Conservation (phyloP, 73 alveolate genomes). For the Blepharisma stoltei region DNA sequence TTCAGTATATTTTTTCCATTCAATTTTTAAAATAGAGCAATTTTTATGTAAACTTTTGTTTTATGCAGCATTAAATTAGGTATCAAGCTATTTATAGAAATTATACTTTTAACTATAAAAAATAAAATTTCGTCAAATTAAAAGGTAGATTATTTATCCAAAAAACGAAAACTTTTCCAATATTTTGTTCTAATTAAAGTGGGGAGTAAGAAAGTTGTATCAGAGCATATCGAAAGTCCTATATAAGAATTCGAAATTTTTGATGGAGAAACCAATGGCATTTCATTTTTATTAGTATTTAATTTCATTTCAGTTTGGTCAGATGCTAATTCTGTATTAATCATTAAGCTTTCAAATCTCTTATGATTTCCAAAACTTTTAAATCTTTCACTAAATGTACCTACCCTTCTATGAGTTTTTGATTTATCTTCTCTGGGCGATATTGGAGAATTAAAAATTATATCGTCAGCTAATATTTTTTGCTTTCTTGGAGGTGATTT, state of each 20-base stretch:
- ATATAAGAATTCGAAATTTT: not conserved
- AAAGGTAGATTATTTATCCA: too few relatives aligned
- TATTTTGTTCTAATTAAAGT: too few relatives aligned
- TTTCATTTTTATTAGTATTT: not conserved
- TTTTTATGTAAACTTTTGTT: too few relatives aligned
- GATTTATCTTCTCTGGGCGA: not conserved
- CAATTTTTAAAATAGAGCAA: too few relatives aligned
- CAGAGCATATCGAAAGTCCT: conserved; percentile 13
- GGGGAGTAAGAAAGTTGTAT: not conserved
- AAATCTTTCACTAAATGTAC: not conserved
- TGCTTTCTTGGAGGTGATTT: not conserved
- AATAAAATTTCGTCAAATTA: too few relatives aligned
- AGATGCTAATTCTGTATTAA: not conserved
- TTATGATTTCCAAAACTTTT: not conserved
- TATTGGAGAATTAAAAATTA: too few relatives aligned
- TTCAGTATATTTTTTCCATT: too few relatives aligned
- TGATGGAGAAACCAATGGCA: too few relatives aligned
- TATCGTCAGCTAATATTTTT: not conserved
- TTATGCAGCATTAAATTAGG: too few relatives aligned
- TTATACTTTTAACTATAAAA: too few relatives aligned
- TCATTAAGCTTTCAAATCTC: not conserved
- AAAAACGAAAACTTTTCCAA: too few relatives aligned
- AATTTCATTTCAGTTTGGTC: not conserved
- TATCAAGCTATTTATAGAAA: too few relatives aligned
- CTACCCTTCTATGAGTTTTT: not conserved